phyloP scores from a whole-genome alignment of 2,329 filamentous ascomycete species.

The Gliomastix tumulicola region DNA sequence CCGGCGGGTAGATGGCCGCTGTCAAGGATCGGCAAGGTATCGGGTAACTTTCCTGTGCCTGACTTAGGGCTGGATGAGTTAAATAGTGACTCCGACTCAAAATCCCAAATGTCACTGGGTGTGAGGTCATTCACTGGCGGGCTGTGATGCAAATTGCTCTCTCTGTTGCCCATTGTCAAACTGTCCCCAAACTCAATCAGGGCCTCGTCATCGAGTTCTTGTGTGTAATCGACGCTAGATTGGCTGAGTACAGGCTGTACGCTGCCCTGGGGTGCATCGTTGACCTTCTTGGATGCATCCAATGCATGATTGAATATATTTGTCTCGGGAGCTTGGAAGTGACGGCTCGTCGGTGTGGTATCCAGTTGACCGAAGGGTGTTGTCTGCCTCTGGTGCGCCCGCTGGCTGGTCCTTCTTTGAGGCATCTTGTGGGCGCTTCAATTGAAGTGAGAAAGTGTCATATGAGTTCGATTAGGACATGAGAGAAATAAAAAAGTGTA shows the following conservation, averaged over 20 bases:
- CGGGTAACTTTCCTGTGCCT: constrained; percentile 1
- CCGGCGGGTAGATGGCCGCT: not conserved
- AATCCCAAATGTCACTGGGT: constrained; percentile 9
- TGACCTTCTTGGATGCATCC: no score
- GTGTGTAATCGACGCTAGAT: no score
- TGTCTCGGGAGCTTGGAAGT: constrained; percentile 9
- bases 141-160: no score
- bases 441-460: not conserved
- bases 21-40: not conserved
- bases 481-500: no score
- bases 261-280: no score
- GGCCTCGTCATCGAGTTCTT: no score
- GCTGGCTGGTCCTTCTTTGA: constrained; percentile 2
- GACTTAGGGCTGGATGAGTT: constrained; percentile 3
- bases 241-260: no score
- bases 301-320: no score
- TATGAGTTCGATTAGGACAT: no score
- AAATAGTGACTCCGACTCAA: constrained; percentile 2
- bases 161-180: no score
- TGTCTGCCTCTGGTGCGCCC: constrained; percentile 2
- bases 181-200: no score
- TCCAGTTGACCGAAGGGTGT: constrained; percentile 20
- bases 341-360: constrained; percentile 21
- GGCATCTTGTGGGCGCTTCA: not conserved
- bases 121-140: no score